These are phyloP conservation scores for Clonostachys chloroleuca DNA, from an alignment of 2,329 filamentous ascomycete genomes.

Conservation along the genomic window DNA sequence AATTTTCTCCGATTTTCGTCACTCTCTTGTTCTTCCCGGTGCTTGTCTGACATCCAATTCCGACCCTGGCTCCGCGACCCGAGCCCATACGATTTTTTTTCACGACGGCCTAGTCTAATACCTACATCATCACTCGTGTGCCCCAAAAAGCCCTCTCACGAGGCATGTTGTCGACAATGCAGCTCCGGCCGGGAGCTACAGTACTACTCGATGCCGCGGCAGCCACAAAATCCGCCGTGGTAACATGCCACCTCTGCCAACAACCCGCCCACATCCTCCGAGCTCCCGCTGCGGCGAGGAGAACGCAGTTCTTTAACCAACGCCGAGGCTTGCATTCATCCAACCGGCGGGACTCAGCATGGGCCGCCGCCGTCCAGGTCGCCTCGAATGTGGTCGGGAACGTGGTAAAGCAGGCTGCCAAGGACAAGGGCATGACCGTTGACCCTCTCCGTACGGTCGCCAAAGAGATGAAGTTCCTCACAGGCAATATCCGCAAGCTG, in stretches of 20 bases:
- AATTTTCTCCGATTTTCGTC: no score
- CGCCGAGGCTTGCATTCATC: slow-evolving; percentile 35
- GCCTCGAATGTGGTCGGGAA: slow-evolving; percentile 69
- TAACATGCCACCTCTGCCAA: slow-evolving; percentile 21
- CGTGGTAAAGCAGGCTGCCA: slow-evolving; percentile 56
- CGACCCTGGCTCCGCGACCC: no score
- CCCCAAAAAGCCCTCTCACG: no score
- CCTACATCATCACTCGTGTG: no score
- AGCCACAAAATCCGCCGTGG: slow-evolving; percentile 9
- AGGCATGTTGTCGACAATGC: slow-evolving; percentile 30
- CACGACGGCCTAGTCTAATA: no score
- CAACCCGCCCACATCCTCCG: slow-evolving; percentile 4
- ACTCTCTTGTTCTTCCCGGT: no score
- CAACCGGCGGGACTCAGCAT: slow-evolving; percentile 53
- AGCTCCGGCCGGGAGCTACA: slow-evolving; percentile 48
- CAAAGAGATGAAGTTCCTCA: slow-evolving; percentile 95
- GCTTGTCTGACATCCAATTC: no score
- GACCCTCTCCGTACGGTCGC: slow-evolving; percentile 88
- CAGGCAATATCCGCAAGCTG: slow-evolving; percentile 89
- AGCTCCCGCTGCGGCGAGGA: slow-evolving; percentile 10
- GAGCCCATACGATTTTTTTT: no score
- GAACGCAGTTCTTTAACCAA: slow-evolving; percentile 10
- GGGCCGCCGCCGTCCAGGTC: slow-evolving; percentile 69
- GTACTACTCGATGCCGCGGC: slow-evolving; percentile 35
- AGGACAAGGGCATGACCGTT: slow-evolving; percentile 62